These are phyloP conservation scores for Ophiostoma himal-ulmi DNA, from an alignment of 2,329 filamentous ascomycete species.

Conservation along the genomic window DNA sequence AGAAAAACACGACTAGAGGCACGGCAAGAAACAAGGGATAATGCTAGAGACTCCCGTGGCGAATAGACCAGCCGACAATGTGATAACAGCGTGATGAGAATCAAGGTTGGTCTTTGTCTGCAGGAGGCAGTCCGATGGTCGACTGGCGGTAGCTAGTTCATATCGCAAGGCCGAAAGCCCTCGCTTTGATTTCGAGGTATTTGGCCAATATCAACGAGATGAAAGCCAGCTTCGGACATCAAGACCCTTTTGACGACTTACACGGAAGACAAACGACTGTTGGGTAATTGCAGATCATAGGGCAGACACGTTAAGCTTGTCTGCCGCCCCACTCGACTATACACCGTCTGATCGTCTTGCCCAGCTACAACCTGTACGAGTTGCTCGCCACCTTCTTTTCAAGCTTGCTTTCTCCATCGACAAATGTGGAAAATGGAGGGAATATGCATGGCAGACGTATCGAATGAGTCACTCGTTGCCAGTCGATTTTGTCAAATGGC, in stretches of 20 bases:
- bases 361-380: neutral
- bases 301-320: neutral
- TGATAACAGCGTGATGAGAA: conserved; percentile 20
- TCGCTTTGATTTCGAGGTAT: neutral
- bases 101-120: neutral
- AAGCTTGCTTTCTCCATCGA: conserved; percentile 22
- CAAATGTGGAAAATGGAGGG: conserved; percentile 17
- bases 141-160: neutral
- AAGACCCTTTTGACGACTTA: neutral
- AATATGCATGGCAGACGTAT: conserved; percentile 22
- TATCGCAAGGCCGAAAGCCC: neutral
- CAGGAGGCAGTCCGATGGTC: too few species aligned
- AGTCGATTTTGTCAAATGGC: conserved; percentile 29
- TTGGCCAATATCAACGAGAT: neutral
- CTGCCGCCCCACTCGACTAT: neutral
- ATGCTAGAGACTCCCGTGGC: conserved; percentile 2
- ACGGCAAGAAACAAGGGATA: neutral
- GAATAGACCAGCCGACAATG: neutral
- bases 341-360: neutral
- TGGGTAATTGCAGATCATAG: neutral
- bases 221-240: neutral
- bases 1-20: neutral
- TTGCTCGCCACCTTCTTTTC: conserved; percentile 16
- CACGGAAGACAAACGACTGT: neutral
- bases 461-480: conserved; percentile 33